Percentiles rank a stretch among this genome's conserved stretches.
Evolutionary conservation across 2,329 filamentous ascomycete species (phyloP).

Genomic region (Fusarium fracticaudum): DNA sequence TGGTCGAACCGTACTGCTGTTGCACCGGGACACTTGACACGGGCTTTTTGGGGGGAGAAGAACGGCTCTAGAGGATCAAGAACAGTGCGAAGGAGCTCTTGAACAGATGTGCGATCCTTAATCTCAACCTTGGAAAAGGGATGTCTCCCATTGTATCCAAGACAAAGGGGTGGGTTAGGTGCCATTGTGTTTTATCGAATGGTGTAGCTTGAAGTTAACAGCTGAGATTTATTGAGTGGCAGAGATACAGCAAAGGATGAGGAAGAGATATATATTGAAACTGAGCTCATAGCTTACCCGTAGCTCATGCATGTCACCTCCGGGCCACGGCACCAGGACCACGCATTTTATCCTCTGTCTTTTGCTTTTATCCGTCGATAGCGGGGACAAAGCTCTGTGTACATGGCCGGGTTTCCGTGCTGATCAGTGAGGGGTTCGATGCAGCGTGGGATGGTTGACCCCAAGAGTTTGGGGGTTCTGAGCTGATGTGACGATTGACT

Average conservation of each 20-base stretch:
- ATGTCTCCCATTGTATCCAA: constrained; percentile 64
- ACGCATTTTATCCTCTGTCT: constrained; percentile 9
- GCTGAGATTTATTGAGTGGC: background rate
- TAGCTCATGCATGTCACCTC: background rate
- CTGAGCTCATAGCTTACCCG: background rate
- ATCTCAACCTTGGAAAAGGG: constrained; percentile 65
- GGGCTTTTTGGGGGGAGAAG: constrained; percentile 73
- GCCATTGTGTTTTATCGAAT: constrained; percentile 24
- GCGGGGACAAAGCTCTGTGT: constrained; percentile 6
- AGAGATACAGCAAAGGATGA: background rate
- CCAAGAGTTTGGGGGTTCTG: constrained; percentile 28
- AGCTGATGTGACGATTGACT: constrained; percentile 3
- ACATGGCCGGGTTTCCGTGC: constrained; percentile 15
- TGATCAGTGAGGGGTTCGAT: constrained; percentile 31
- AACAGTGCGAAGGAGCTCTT: constrained; percentile 68
- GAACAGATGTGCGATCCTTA: constrained; percentile 63
- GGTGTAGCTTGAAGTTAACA: background rate
- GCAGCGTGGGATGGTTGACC: constrained; percentile 14
- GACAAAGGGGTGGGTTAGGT: constrained; percentile 40
- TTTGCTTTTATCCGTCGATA: constrained; percentile 6
- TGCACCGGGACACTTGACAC: constrained; percentile 73
- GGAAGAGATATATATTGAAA: constrained; percentile 3
- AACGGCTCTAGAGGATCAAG: constrained; percentile 77
- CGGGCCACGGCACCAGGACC: constrained; percentile 8
- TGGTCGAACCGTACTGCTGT: constrained; percentile 83